Evolutionary conservation across 2,329 filamentous ascomycete genomes (phyloP).

Genomic region (Penicillium occitanis): DNA sequence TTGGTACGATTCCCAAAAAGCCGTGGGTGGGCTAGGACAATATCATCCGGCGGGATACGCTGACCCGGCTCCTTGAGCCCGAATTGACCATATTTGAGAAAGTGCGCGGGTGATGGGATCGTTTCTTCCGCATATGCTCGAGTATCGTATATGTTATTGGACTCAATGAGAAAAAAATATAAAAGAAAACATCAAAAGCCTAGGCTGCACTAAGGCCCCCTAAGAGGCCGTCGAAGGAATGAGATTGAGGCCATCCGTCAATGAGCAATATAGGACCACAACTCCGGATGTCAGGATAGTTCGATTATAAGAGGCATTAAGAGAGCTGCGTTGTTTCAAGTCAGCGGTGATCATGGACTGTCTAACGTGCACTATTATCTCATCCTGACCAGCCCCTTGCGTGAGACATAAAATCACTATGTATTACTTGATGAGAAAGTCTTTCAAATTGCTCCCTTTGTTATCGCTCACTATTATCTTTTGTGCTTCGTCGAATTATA

Average conservation of each 20-base stretch:
- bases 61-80: not conserved
- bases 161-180: no score
- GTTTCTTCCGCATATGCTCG: not conserved
- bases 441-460: no score
- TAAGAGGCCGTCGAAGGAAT: not conserved
- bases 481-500: no score
- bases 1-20: not conserved
- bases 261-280: not conserved
- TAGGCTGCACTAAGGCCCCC: not conserved
- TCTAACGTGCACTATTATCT: not conserved
- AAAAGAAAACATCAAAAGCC: not conserved
- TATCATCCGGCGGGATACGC: not conserved
- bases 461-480: no score
- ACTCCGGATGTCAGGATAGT: not conserved
- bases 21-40: not conserved
- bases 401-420: not conserved
- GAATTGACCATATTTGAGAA: not conserved
- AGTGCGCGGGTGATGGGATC: not conserved
- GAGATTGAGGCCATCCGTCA: not conserved
- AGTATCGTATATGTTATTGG: not conserved
- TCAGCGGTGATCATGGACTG: not conserved
- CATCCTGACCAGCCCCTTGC: not conserved
- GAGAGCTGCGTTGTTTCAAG: not conserved
- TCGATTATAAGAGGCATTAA: not conserved
- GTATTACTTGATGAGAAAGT: no score